Conservation (phyloP, 2,329 filamentous ascomycete species). For the Phaeosphaeria sp. region DNA sequence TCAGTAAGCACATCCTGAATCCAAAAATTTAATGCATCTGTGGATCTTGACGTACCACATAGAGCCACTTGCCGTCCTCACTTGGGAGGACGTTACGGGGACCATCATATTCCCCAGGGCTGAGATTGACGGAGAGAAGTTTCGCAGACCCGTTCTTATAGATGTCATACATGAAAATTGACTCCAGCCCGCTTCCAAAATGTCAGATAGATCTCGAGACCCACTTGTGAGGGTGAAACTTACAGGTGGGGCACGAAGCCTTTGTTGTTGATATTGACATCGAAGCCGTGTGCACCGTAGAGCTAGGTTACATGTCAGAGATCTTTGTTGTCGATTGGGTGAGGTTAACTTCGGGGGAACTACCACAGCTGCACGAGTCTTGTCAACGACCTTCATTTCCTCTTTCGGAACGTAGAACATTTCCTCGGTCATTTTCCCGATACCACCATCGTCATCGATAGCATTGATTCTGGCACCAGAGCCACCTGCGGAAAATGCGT, state of each 20-base stretch:
- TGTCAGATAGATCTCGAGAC: not conserved
- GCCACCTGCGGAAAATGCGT: conserved; percentile 4
- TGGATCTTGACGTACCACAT: conserved; percentile 2
- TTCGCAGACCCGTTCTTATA: conserved; percentile 3
- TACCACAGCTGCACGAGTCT: conserved; percentile 3
- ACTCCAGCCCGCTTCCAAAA: conserved; percentile 1
- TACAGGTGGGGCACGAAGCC: conserved; percentile 9
- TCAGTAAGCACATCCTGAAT: not conserved
- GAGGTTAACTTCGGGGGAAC: not conserved
- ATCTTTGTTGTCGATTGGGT: not conserved
- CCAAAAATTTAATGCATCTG: too few species aligned
- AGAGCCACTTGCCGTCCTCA: conserved; percentile 7
- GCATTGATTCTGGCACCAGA: conserved; percentile 5
- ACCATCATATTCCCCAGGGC: conserved; percentile 4
- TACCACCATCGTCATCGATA: conserved; percentile 5
- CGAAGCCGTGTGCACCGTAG: conserved; percentile 6
- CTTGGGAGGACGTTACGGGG: conserved; percentile 8
- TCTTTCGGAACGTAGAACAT: conserved; percentile 6
- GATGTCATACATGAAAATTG: conserved; percentile 7
- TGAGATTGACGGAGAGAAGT: conserved; percentile 8
- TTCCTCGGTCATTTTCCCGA: not conserved
- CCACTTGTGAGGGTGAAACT: not conserved
- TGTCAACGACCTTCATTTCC: conserved; percentile 3
- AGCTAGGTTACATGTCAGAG: not conserved
- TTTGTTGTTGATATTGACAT: conserved; percentile 5